These are phyloP conservation scores for Brassica hybrid DNA, from an alignment of 441 rosid species.

Conservation along the genomic window DNA sequence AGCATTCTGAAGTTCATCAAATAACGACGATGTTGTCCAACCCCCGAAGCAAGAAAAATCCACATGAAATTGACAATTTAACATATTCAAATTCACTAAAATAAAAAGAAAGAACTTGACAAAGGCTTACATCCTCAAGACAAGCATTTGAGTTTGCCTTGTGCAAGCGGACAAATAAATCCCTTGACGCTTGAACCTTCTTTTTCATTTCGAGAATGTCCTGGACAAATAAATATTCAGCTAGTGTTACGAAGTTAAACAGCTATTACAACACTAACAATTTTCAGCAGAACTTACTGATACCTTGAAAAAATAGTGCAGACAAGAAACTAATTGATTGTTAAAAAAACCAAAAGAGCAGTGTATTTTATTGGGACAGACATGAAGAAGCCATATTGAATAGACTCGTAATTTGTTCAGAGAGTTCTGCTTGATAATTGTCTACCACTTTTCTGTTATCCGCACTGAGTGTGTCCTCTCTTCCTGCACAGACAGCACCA, in stretches of 20 bases:
- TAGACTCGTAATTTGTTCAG: constrained; percentile 67
- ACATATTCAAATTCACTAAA: constrained; percentile 6
- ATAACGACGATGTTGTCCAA: constrained; percentile 60
- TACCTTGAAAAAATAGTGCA: constrained; percentile 38
- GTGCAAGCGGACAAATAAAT: constrained; percentile 59
- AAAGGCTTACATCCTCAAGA: constrained; percentile 55
- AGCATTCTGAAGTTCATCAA: constrained; percentile 72
- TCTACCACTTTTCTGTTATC: constrained; percentile 76
- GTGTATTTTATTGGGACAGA: constrained; percentile 70
- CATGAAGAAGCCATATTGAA: constrained; percentile 65
- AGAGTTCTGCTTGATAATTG: constrained; percentile 68
- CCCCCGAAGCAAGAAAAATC: constrained; percentile 63
- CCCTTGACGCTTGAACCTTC: constrained; percentile 65
- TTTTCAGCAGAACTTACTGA: no score
- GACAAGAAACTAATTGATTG: constrained; percentile 20
- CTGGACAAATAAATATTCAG: constrained; percentile 44
- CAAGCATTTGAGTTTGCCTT: no score
- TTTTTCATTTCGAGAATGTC: constrained; percentile 70
- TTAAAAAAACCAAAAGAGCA: constrained; percentile 71
- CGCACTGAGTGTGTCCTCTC: constrained; percentile 82
- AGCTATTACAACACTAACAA: no score
- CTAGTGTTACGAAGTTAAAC: not conserved
- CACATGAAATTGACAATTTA: constrained; percentile 14
- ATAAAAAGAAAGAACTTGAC: not conserved
- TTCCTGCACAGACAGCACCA: constrained; percentile 51